Conservation (phyloP, 2,329 filamentous ascomycete species). For the Stachybotrys echinatus region DNA sequence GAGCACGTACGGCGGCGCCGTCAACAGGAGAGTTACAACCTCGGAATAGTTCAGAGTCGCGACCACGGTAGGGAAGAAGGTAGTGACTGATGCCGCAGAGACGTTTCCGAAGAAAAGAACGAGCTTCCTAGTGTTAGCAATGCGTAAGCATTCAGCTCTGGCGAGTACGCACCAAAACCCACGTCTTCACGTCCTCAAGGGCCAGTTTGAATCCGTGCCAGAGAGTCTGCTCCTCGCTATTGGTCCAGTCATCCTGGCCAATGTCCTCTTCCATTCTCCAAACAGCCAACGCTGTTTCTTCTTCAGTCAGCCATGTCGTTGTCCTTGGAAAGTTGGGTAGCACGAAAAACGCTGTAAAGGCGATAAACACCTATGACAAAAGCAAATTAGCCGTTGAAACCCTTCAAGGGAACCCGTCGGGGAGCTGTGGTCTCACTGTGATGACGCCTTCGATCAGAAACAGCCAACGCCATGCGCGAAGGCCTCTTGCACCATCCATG, state of each 20-base stretch:
- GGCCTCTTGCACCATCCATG: constrained; percentile 53
- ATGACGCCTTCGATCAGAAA: constrained; percentile 62
- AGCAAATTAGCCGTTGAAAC: neutral
- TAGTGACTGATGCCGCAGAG: constrained; percentile 54
- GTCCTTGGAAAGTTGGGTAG: constrained; percentile 41
- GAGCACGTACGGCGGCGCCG: constrained; percentile 60
- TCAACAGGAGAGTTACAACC: constrained; percentile 57
- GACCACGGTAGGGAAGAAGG: constrained; percentile 69
- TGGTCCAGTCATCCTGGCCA: constrained; percentile 58
- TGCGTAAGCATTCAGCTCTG: neutral
- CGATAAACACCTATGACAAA: constrained; percentile 39
- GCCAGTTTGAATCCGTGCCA: constrained; percentile 49
- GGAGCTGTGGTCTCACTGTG: constrained; percentile 30
- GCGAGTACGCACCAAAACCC: constrained; percentile 41
- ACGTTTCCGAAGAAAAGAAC: constrained; percentile 53
- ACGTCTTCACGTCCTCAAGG: constrained; percentile 55
- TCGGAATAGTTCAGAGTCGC: constrained; percentile 58
- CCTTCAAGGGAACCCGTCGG: neutral
- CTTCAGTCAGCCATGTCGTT: constrained; percentile 31
- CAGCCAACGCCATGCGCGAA: constrained; percentile 53
- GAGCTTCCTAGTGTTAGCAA: constrained; percentile 28
- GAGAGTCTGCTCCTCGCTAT: constrained; percentile 49
- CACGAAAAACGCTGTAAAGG: constrained; percentile 48
- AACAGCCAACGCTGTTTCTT: constrained; percentile 50
- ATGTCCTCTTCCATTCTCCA: constrained; percentile 61